Conservation (phyloP, 768 basidiomycete species). For the Mycena belliarum region DNA sequence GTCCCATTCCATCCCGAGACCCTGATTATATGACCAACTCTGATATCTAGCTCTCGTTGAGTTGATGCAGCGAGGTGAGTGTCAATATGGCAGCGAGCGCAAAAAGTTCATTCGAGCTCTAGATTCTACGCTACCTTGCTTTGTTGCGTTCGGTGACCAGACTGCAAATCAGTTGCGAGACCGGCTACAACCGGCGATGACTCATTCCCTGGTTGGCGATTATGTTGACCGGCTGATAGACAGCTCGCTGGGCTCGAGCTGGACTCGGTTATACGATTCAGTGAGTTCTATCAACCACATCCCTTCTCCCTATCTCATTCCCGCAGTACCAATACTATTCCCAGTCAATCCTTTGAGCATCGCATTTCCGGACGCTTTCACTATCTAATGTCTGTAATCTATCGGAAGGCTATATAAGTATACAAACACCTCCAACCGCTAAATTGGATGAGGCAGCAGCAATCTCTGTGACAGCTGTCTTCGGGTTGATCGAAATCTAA, state of each 20-base stretch:
- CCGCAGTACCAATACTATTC: conserved; percentile 90
- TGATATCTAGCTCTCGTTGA: conserved; percentile 66
- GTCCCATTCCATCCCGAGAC: conserved; percentile 26
- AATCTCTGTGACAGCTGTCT: no score
- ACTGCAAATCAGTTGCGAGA: conserved; percentile 88
- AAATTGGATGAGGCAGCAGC: no score
- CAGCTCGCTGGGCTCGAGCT: conserved; percentile 86
- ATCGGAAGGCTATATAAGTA: neutral
- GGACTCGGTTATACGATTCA: conserved; percentile 96
- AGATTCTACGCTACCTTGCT: conserved; percentile 93
- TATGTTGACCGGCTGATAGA: conserved; percentile 91
- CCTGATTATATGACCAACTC: conserved; percentile 9
- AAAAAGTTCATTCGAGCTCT: neutral
- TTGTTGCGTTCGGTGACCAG: conserved; percentile 86
- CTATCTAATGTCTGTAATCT: conserved; percentile 21
- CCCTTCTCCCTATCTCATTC: neutral
- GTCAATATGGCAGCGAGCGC: neutral
- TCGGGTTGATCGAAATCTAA: no score
- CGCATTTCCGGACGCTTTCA: conserved; percentile 4
- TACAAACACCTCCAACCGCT: neutral
- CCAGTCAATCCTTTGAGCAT: conserved; percentile 71
- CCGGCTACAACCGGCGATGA: conserved; percentile 89
- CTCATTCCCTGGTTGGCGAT: conserved; percentile 80
- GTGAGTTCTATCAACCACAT: conserved; percentile 43
- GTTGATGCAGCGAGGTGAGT: conserved; percentile 92